Percentiles rank a stretch among this genome's conserved stretches.
Evolutionary conservation across 1,284 basidiomycete species (phyloP).

Genomic region (Ustilago sp.): DNA sequence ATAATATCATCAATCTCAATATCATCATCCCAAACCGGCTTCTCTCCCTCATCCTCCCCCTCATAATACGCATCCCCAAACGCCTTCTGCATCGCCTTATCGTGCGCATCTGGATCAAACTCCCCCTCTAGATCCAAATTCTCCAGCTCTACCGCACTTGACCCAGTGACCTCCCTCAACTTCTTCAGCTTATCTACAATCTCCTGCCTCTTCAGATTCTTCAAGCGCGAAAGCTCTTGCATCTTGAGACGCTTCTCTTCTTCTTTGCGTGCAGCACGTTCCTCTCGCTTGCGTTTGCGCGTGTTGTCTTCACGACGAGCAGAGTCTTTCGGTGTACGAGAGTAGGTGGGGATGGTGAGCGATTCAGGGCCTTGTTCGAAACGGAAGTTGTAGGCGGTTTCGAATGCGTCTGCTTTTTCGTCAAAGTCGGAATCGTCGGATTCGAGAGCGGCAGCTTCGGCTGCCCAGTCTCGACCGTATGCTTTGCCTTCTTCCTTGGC

Average conservation of each 20-base stretch:
- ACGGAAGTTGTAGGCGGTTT: conserved; percentile 69
- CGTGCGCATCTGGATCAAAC: conserved; percentile 67
- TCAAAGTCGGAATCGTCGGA: conserved; percentile 63
- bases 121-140: conserved; percentile 62
- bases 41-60: conserved; percentile 70
- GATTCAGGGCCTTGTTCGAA: conserved; percentile 64
- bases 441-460: conserved; percentile 67
- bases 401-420: conserved; percentile 66
- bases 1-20: conserved; percentile 82
- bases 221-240: conserved; percentile 60
- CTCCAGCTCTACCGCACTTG: conserved; percentile 55
- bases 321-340: conserved; percentile 58
- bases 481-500: conserved; percentile 6
- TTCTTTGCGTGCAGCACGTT: conserved; percentile 62
- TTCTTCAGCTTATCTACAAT: conserved; percentile 65
- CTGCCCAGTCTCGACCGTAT: conserved; percentile 65
- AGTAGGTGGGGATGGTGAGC: conserved; percentile 61
- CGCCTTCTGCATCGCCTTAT: conserved; percentile 59
- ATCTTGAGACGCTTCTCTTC: conserved; percentile 65
- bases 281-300: conserved; percentile 64
- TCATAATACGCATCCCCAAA: conserved; percentile 65
- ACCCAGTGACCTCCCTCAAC: conserved; percentile 62
- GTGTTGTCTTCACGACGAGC: conserved; percentile 64
- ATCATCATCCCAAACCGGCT: conserved; percentile 90
- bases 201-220: conserved; percentile 62